Conservation (phyloP, 345 rosid species). For the Iberis pinnata region DNA sequence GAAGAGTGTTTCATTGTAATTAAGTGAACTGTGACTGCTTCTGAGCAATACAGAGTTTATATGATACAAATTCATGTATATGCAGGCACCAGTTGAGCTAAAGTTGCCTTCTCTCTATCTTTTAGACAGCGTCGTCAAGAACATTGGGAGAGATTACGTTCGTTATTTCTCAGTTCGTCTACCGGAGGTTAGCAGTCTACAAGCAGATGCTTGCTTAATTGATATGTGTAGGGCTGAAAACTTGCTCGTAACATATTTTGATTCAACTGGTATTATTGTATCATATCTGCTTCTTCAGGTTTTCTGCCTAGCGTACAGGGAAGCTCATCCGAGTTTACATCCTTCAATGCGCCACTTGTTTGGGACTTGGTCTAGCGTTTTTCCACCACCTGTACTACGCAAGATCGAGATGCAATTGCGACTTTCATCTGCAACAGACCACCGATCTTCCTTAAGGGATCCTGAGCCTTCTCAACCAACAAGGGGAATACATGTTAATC, state of each 20-base stretch:
- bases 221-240: slow-evolving; percentile 11
- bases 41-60: not conserved
- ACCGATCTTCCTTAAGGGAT: slow-evolving; percentile 50
- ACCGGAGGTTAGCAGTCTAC: slow-evolving; percentile 71
- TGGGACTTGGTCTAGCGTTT: slow-evolving; percentile 91
- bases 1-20: not conserved
- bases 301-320: slow-evolving; percentile 70
- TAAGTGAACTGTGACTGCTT: slow-evolving; percentile 7
- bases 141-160: slow-evolving; percentile 78
- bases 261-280: not conserved
- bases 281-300: slow-evolving; percentile 42
- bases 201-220: not conserved
- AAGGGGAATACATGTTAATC: slow-evolving; percentile 96
- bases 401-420: slow-evolving; percentile 71
- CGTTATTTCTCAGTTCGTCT: slow-evolving; percentile 67
- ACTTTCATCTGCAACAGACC: slow-evolving; percentile 42
- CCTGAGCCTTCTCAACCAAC: slow-evolving; percentile 73
- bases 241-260: slow-evolving; percentile 6
- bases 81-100: slow-evolving; percentile 85
- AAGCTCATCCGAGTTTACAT: slow-evolving; percentile 61
- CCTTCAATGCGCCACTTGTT: slow-evolving; percentile 86
- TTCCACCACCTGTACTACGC: slow-evolving; percentile 57
- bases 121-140: slow-evolving; percentile 95
- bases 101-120: slow-evolving; percentile 88
- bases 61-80: slow-evolving; percentile 1